These are phyloP conservation scores for Saxispiralis lemnorum DNA, from an alignment of 495 filamentous ascomycete genomes.

Conservation along the genomic window DNA sequence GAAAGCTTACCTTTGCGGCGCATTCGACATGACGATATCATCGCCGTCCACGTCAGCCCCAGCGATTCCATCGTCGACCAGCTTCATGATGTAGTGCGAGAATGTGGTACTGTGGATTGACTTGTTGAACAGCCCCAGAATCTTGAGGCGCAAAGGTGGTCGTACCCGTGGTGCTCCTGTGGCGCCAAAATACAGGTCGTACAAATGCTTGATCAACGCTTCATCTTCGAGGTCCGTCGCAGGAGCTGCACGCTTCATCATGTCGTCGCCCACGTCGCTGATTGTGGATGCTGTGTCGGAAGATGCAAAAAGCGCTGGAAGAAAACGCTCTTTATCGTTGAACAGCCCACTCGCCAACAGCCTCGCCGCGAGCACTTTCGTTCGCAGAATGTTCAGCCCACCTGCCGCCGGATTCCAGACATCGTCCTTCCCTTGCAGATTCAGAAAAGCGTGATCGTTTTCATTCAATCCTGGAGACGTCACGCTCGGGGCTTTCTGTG, in stretches of 20 bases:
- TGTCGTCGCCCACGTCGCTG: constrained; percentile 62
- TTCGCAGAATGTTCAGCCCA: constrained; percentile 48
- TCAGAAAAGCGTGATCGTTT: constrained; percentile 60
- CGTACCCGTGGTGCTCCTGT: constrained; percentile 37
- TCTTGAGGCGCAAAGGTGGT: constrained; percentile 52
- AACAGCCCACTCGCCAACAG: constrained; percentile 78
- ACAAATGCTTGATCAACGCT: constrained; percentile 43
- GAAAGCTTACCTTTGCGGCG: constrained; percentile 17
- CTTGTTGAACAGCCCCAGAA: constrained; percentile 58
- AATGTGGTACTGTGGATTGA: constrained; percentile 51
- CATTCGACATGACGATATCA: constrained; percentile 14
- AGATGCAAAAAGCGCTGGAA: constrained; percentile 69
- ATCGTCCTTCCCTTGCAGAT: constrained; percentile 42
- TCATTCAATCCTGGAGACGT: constrained; percentile 52
- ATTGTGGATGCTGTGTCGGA: constrained; percentile 68
- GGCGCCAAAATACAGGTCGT: constrained; percentile 47
- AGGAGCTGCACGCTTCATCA: constrained; percentile 54
- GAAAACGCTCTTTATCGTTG: constrained; percentile 54
- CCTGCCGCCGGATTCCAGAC: constrained; percentile 46
- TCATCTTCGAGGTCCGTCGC: constrained; percentile 53
- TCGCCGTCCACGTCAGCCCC: constrained; percentile 16
- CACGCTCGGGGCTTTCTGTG: constrained; percentile 11
- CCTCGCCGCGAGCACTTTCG: constrained; percentile 47
- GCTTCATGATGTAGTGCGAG: constrained; percentile 41
- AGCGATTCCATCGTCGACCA: constrained; percentile 50